Evolutionary conservation across 371 early-diverging fungal genomes (phyloP).

Genomic region (Apophysomyces trapeziformis): DNA sequence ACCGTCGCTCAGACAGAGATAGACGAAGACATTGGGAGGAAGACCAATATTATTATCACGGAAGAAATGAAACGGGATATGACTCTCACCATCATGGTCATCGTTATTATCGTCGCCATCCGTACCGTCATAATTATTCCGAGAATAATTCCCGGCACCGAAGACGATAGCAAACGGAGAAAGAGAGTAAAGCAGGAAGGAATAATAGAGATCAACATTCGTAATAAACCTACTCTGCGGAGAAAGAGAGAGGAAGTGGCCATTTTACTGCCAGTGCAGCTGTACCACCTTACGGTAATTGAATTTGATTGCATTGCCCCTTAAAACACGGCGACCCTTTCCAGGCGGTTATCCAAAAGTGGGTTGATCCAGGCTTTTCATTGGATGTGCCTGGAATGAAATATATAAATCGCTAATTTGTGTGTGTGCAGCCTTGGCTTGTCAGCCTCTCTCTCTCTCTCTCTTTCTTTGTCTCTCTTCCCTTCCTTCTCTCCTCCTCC

Average conservation of each 20-base stretch:
- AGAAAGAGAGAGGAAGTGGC: neutral
- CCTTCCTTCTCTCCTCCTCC: neutral
- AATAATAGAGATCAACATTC: too few relatives aligned
- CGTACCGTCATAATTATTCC: too few relatives aligned
- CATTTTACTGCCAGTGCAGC: neutral
- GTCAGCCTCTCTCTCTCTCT: neutral
- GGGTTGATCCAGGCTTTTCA: neutral
- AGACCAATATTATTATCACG: too few relatives aligned
- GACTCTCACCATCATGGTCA: too few relatives aligned
- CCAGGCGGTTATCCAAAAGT: neutral
- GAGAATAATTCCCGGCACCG: too few relatives aligned
- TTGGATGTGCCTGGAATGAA: neutral
- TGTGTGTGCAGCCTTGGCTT: neutral
- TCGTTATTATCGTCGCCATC: too few relatives aligned
- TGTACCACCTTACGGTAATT: too few relatives aligned
- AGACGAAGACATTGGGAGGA: too few relatives aligned
- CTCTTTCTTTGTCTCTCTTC: neutral
- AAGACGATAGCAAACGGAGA: neutral
- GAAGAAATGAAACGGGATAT: too few relatives aligned
- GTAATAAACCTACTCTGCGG: too few relatives aligned
- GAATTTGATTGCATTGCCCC: neutral
- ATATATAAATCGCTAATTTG: neutral
- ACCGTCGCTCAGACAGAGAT: too few relatives aligned
- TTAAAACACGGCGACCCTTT: neutral
- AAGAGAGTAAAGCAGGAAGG: neutral